phyloP scores from a whole-genome alignment of 306 rosid genomes.

The Abrus precatorius region DNA sequence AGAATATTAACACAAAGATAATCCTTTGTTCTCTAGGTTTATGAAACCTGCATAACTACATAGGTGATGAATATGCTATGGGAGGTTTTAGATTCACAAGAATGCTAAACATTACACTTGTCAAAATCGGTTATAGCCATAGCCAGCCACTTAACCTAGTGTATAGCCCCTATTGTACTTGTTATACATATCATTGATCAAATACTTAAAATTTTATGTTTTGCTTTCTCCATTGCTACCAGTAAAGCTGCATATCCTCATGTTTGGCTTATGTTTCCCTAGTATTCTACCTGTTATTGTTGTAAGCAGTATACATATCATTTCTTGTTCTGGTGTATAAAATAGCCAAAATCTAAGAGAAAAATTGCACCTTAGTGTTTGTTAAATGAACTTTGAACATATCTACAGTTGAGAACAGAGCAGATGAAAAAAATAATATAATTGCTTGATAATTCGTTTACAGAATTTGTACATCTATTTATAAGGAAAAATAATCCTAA shows the following conservation, averaged over 20 bases:
- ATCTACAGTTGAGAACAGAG: neutral
- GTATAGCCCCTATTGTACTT: neutral
- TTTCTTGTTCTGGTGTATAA: neutral
- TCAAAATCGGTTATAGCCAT: too few relatives aligned
- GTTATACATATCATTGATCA: conserved; percentile 23
- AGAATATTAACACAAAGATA: too few relatives aligned
- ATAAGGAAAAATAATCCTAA: too few relatives aligned
- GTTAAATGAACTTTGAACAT: neutral
- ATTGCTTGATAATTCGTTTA: too few relatives aligned
- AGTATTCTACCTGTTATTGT: conserved; percentile 13
- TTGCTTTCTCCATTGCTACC: conserved; percentile 1
- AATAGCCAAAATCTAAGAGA: neutral
- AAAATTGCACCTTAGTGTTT: neutral
- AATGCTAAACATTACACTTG: too few relatives aligned
- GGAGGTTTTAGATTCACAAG: too few relatives aligned
- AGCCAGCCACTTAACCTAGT: too few relatives aligned
- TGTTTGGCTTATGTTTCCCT: conserved; percentile 12
- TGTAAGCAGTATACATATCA: neutral
- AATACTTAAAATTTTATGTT: neutral
- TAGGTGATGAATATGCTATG: too few relatives aligned
- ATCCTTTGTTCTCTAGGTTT: too few relatives aligned
- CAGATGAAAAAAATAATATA: too few relatives aligned
- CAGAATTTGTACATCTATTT: too few relatives aligned
- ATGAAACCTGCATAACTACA: too few relatives aligned
- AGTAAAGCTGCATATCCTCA: conserved; percentile 20